phyloP scores from a whole-genome alignment of 352 stramenopile genomes.

The Globisporangium viniferum region DNA sequence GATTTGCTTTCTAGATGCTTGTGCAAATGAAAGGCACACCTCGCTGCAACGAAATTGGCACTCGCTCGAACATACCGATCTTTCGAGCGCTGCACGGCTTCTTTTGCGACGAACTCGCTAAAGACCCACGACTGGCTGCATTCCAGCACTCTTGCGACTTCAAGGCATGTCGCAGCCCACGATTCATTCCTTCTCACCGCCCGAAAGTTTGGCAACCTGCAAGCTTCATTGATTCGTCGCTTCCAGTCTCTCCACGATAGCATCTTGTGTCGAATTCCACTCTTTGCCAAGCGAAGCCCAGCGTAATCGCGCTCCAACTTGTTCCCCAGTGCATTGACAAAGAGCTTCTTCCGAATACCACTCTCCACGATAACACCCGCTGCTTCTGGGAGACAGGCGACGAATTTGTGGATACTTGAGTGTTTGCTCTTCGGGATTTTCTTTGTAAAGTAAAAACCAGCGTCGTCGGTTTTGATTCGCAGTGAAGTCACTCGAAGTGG shows the following conservation, averaged over 20 bases:
- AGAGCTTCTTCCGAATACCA: conserved; percentile 31
- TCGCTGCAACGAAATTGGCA: conserved; percentile 29
- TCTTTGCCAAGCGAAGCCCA: conserved; percentile 12
- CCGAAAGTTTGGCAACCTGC: not conserved
- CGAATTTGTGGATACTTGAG: conserved; percentile 45
- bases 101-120: conserved; percentile 21
- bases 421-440: conserved; percentile 29
- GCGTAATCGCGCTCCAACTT: conserved; percentile 16
- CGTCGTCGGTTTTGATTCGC: conserved; percentile 28
- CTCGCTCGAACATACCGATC: conserved; percentile 21
- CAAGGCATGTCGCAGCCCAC: conserved; percentile 37
- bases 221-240: conserved; percentile 19
- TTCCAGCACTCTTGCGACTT: conserved; percentile 37
- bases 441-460: conserved; percentile 32
- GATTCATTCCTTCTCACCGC: conserved; percentile 26
- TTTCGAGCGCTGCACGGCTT: conserved; percentile 27
- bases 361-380: conserved; percentile 31
- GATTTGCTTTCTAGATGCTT: conserved; percentile 17
- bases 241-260: conserved; percentile 33
- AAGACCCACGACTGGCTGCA: conserved; percentile 35
- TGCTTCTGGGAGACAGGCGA: conserved; percentile 35
- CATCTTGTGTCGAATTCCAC: conserved; percentile 1
- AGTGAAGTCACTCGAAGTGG: conserved; percentile 40
- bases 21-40: conserved; percentile 21
- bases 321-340: conserved; percentile 14